phyloP scores from a whole-genome alignment of 805 yeast genomes.

The Debaryomyces hansenii region DNA sequence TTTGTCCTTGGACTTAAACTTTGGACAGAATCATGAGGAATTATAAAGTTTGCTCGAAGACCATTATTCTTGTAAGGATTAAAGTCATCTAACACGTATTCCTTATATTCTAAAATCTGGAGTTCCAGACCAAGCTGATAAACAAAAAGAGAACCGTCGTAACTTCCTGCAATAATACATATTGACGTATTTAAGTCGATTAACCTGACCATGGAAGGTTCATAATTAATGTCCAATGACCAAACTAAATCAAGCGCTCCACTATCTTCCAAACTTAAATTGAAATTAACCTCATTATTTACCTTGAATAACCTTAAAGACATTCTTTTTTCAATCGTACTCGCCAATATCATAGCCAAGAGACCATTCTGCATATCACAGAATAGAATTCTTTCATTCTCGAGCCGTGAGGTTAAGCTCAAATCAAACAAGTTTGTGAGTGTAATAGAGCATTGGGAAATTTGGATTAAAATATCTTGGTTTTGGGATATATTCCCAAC shows the following conservation, averaged over 20 bases:
- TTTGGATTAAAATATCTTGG: slow-evolving; percentile 21
- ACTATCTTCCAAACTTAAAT: not conserved
- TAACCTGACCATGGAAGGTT: slow-evolving; percentile 14
- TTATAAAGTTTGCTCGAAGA: slow-evolving; percentile 5
- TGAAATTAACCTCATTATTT: not conserved
- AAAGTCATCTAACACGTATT: slow-evolving; percentile 1
- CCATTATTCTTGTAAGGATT: slow-evolving; percentile 6
- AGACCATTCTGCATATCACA: slow-evolving; percentile 8
- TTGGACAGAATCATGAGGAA: slow-evolving; percentile 21
- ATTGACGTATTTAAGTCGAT: not conserved
- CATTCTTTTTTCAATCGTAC: not conserved
- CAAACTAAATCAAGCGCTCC: not conserved
- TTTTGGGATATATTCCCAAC: slow-evolving; percentile 9
- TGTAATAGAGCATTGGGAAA: slow-evolving; percentile 20
- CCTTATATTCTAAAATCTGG: not conserved
- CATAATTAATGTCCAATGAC: slow-evolving; percentile 2
- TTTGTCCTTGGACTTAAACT: not conserved
- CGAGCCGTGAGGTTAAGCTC: slow-evolving; percentile 1
- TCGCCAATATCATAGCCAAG: slow-evolving; percentile 10
- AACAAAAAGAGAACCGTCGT: slow-evolving; percentile 14
- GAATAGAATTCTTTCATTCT: slow-evolving; percentile 10
- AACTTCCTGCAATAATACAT: slow-evolving; percentile 15
- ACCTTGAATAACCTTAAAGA: slow-evolving; percentile 2
- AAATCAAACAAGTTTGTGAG: slow-evolving; percentile 21
- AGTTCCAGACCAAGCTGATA: not conserved